phyloP scores from a whole-genome alignment of 2,329 filamentous ascomycete species.

The Fusarium fracticaudum region DNA sequence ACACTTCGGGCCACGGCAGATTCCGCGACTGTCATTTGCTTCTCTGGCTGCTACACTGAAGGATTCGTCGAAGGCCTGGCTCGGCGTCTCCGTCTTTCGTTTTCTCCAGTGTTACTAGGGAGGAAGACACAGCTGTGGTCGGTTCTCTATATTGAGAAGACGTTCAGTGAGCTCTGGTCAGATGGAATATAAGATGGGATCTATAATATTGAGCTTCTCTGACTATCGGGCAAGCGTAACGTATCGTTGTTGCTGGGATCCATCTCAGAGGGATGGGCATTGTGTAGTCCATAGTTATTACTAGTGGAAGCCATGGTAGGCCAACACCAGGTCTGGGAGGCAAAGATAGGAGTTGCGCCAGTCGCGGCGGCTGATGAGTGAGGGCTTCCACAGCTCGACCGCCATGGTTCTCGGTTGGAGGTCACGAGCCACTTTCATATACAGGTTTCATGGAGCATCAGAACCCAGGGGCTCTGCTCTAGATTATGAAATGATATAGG shows the following conservation, averaged over 20 bases:
- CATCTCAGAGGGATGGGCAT: background rate
- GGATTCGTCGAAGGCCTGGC: background rate
- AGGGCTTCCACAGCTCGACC: background rate
- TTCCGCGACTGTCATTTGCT: background rate
- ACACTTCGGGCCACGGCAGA: background rate
- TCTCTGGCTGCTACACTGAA: too few relatives aligned
- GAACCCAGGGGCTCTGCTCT: background rate
- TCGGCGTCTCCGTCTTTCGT: background rate
- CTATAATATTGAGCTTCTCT: background rate
- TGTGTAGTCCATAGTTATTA: background rate
- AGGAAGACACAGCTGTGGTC: background rate
- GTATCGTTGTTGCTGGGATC: background rate
- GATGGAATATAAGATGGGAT: background rate
- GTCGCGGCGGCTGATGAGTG: background rate
- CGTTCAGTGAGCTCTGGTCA: background rate
- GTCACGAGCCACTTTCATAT: background rate
- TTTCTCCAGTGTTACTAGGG: background rate
- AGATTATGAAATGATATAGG: background rate
- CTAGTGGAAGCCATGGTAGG: background rate
- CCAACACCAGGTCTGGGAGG: background rate
- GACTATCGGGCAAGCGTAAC: background rate
- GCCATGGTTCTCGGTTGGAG: background rate
- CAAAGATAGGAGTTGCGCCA: background rate
- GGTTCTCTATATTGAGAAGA: background rate
- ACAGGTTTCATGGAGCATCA: background rate